Conservation (phyloP, 768 basidiomycete species). For the Mycena belliarum region DNA sequence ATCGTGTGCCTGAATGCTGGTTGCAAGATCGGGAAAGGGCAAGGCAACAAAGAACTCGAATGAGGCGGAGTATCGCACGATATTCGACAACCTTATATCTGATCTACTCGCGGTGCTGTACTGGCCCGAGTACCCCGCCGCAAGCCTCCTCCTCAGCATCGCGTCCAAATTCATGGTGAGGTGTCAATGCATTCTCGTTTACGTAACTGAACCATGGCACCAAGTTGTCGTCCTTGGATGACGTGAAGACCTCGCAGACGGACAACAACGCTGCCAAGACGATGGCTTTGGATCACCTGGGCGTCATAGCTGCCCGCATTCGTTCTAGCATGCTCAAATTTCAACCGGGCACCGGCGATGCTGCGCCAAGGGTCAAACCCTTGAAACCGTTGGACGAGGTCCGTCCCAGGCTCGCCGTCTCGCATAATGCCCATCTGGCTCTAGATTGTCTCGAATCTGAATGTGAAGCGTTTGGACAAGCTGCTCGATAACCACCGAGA, state of each 20-base stretch:
- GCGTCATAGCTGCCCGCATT: constrained; percentile 86
- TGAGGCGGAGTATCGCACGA: constrained; percentile 90
- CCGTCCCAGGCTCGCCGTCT: constrained; percentile 6
- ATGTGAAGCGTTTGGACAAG: constrained; percentile 53
- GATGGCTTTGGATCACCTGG: constrained; percentile 91
- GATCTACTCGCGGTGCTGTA: constrained; percentile 87
- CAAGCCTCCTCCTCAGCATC: constrained; percentile 76
- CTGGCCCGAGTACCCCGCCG: constrained; percentile 98
- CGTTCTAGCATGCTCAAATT: constrained; percentile 57
- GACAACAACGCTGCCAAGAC: constrained; percentile 88
- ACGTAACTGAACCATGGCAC: not conserved
- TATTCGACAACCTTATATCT: constrained; percentile 88
- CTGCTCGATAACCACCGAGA: constrained; percentile 65
- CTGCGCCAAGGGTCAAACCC: constrained; percentile 34
- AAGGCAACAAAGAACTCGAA: constrained; percentile 89
- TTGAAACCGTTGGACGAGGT: constrained; percentile 77
- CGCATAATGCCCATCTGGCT: not conserved
- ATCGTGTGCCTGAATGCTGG: not conserved
- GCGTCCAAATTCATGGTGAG: constrained; percentile 84
- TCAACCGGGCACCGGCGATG: constrained; percentile 32
- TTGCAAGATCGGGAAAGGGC: constrained; percentile 74
- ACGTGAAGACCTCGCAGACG: constrained; percentile 66
- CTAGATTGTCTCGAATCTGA: constrained; percentile 56
- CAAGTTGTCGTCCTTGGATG: constrained; percentile 84
- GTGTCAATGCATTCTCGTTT: not conserved